Evolutionary conservation across 106 monocot species (phyloP), one percentile per base, ranked within the genome.

Genomic region (Allium sativum): DNA sequence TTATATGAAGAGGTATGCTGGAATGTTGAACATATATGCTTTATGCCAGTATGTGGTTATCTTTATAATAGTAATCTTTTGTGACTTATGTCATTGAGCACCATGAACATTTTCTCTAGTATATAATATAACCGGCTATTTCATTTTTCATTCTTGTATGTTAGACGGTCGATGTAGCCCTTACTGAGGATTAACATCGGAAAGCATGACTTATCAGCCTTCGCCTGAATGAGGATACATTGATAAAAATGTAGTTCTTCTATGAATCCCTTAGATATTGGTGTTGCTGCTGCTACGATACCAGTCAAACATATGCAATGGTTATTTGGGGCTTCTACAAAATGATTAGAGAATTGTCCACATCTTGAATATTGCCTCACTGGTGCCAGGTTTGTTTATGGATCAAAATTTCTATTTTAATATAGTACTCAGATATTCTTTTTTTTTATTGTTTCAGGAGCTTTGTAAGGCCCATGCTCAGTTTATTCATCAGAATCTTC

Each of bases 161-260:
- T 5, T 31, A 96, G 91, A 82, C 82, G 44, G 80, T 96, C 8
- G 82, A 96, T 47, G 75, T 74, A 42, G 96, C 91, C 66, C 84
- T 91, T 59, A 13, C 48, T 0, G 66, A 82, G 56, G 69, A 52
- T 62, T 84, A 91, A 50, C 65, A 66, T 9, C 82, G 87, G 50
- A 84, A 78, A 61, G 96, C 96, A 45, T 61, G 91, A 20, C 51
- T 91, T 42, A 79, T 96, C 56, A 88, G 96, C 58, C 87, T 96
- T 55, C 82, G 87, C 17, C 75, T 96, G 13, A 96, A 96, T 78
- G 96, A 88, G 75, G 96, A 91, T 58, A 84, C 87, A 48, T 58
- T 91, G 42, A 91, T 96, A 45, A 96, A 91, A 88, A 70, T 96
- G 91, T 75, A 84, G 87, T 58, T 75, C 87, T 71, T 48, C 82